These are phyloP conservation scores for Phytopythium aichiense DNA, from an alignment of 352 stramenopile genomes.

Conservation along the genomic window DNA sequence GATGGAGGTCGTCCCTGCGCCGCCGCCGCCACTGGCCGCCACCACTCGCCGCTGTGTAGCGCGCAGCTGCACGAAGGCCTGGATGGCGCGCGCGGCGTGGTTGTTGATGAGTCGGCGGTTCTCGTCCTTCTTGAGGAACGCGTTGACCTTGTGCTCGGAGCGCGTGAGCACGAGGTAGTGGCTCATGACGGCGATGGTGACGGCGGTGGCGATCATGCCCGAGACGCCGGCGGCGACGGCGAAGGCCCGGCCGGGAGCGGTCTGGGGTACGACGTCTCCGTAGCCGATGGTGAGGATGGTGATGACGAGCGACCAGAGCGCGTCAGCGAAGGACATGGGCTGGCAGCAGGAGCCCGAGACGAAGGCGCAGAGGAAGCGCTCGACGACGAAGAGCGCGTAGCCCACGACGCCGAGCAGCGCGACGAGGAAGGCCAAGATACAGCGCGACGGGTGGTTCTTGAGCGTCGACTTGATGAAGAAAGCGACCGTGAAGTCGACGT, in stretches of 20 bases:
- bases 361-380: constrained; percentile 72
- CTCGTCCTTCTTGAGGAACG: constrained; percentile 74
- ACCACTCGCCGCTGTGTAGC: constrained; percentile 28
- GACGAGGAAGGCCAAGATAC: constrained; percentile 35
- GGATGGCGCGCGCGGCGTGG: constrained; percentile 52
- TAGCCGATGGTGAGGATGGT: constrained; percentile 76
- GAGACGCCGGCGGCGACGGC: constrained; percentile 45
- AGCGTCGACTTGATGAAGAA: constrained; percentile 80
- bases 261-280: constrained; percentile 59
- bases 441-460: constrained; percentile 58
- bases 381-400: constrained; percentile 65
- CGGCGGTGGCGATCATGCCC: constrained; percentile 52
- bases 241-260: constrained; percentile 38
- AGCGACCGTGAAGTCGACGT: constrained; percentile 63
- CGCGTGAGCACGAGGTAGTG: constrained; percentile 69
- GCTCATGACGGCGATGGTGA: constrained; percentile 77
- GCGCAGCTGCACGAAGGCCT: constrained; percentile 57
- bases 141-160: constrained; percentile 77
- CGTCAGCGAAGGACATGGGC: constrained; percentile 46
- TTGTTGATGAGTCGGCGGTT: constrained; percentile 56
- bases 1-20: not conserved
- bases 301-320: constrained; percentile 64
- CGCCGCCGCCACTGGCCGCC: constrained; percentile 8
- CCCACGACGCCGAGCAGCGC: constrained; percentile 37
- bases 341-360: constrained; percentile 43